Evolutionary conservation across 2,329 filamentous ascomycete species (phyloP), one percentile per base, ranked within the genome.

Genomic region (Colletotrichum viniferum): DNA sequence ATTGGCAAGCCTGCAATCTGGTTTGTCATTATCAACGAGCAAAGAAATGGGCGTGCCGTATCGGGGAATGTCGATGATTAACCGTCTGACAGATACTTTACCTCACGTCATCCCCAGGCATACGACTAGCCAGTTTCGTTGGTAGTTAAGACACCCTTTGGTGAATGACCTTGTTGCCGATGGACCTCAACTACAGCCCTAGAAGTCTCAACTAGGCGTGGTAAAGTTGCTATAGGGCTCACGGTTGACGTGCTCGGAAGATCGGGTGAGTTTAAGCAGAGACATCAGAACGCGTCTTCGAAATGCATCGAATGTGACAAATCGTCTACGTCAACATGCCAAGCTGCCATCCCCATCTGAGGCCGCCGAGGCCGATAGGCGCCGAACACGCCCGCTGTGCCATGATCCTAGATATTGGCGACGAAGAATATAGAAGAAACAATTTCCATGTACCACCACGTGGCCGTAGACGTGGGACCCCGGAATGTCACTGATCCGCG

Each of bases 401-500:
- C 26, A 34, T 61, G 58, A 61, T 58, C 7, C 26, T 16, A 16
- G 16, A 58, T 2, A 18, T 18, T 58, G 55, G 55, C 55, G 43
- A 52, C 5, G 43, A 52, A 52, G n/a, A 58, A 28, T 24, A 58
- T 26, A 28, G 55, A 28, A 58, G 7, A 28, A 34, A 26, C 58
- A 61, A n/a, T 61, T 34, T 36, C 48, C 34, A 34, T 48, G 67
- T 18, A 26, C 56, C 26, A 48, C 56, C 67, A 69, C 67, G 56
- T 62, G 67, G 67, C 48, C 26, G 21, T 34, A 16, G 32, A 32
- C 69, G 36, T 28, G 26, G 26, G 18, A 64, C 34, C 56, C 63
- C 73, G 73, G 73, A 63, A 56, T 43, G 69, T 68, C 43, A 38
- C 38, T 21, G 63, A 75, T 68, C 73, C 73, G 73, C 69, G 69